A percentile compares a stretch with the other conserved stretches of the same genome.
Conservation (phyloP, 148 eudicot genomes). For the Fallopia convolvulus region DNA sequence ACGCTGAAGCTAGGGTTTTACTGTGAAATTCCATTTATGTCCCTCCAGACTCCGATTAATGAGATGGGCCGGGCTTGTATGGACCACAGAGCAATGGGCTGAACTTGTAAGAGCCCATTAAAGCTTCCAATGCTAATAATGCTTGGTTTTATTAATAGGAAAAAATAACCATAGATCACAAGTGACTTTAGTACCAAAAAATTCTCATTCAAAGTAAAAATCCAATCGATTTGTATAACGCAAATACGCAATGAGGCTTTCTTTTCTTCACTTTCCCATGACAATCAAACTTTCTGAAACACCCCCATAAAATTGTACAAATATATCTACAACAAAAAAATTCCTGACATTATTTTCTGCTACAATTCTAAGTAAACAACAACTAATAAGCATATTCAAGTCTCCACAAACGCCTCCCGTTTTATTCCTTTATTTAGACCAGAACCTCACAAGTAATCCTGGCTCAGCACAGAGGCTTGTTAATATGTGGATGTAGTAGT, state of each 20-base stretch:
- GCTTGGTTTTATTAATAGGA: too few species aligned
- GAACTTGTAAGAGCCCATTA: background rate
- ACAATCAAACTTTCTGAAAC: background rate
- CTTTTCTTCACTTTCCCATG: background rate
- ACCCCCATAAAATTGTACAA: background rate
- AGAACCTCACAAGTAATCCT: background rate
- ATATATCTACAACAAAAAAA: conserved; percentile 5
- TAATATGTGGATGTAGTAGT: background rate
- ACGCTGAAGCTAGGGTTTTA: conserved; percentile 2
- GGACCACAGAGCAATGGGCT: background rate
- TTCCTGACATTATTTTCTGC: background rate
- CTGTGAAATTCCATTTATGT: background rate
- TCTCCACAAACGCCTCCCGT: conserved; percentile 3
- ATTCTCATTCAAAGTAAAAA: too few species aligned
- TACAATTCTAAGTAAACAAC: background rate
- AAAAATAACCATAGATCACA: too few species aligned
- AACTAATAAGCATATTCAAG: background rate
- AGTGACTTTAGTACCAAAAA: too few species aligned
- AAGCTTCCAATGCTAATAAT: too few species aligned
- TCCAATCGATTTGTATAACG: background rate
- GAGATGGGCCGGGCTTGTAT: background rate
- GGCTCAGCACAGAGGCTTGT: background rate
- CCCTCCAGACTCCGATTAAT: background rate
- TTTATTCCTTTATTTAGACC: conserved; percentile 5
- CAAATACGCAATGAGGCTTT: background rate